A percentile compares a stretch with the other conserved stretches of the same genome.
Evolutionary conservation across 768 basidiomycete species (phyloP).

Genomic region (Leccinellum albellum): DNA sequence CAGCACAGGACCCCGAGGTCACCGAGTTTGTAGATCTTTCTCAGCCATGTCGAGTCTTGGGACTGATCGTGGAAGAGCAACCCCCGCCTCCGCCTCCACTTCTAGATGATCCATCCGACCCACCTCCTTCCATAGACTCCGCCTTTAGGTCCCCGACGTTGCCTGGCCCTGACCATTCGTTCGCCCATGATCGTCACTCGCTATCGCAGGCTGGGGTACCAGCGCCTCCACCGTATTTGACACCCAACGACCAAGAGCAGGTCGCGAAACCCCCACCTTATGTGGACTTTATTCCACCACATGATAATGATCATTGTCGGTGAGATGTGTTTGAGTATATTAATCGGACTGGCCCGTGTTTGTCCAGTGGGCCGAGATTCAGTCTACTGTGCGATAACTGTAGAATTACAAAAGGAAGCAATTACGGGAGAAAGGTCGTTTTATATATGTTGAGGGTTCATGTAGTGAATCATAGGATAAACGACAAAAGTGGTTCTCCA

Average conservation of each 20-base stretch:
- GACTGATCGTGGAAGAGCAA: conserved; percentile 50
- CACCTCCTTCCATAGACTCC: conserved; percentile 85
- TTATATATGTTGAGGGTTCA: conserved; percentile 24
- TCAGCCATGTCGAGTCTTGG: conserved; percentile 56
- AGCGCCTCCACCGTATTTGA: conserved; percentile 79
- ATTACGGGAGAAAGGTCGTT: conserved; percentile 28
- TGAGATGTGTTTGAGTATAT: conserved; percentile 4
- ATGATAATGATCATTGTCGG: conserved; percentile 3
- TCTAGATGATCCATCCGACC: conserved; percentile 84
- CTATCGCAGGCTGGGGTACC: conserved; percentile 39
- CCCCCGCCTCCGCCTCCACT: conserved; percentile 78
- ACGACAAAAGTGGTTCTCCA: conserved; percentile 15
- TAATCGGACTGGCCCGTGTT: not conserved
- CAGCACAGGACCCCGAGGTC: conserved; percentile 65
- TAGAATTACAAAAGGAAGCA: conserved; percentile 24
- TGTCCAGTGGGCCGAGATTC: not conserved
- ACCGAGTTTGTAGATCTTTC: conserved; percentile 59
- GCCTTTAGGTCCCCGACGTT: conserved; percentile 49
- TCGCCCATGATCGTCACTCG: conserved; percentile 29
- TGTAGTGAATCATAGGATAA: conserved; percentile 18
- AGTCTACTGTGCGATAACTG: conserved; percentile 11
- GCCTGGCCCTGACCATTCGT: conserved; percentile 24
- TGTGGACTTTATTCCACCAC: conserved; percentile 42
- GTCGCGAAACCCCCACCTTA: conserved; percentile 61
- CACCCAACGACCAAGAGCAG: conserved; percentile 48